Evolutionary conservation across 495 filamentous ascomycete genomes (phyloP).

Genomic region (Cenococcum geophilum): DNA sequence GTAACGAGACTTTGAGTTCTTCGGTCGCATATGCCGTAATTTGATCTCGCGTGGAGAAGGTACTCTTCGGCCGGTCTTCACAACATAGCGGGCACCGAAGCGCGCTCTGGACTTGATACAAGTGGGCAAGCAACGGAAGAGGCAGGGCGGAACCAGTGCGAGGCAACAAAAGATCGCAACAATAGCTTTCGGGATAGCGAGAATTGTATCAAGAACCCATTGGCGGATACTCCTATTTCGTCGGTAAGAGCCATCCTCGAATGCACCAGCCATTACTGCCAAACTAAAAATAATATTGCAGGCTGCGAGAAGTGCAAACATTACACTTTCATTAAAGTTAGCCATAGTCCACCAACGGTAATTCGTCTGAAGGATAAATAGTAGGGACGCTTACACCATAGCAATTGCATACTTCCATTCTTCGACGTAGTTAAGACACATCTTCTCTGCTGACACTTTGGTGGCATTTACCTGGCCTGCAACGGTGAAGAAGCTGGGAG

Average conservation of each 20-base stretch:
- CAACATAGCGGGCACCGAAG: slow-evolving; percentile 13
- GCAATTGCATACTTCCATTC: slow-evolving; percentile 26
- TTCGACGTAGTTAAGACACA: slow-evolving; percentile 22
- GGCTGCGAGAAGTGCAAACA: slow-evolving; percentile 16
- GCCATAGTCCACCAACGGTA: neutral
- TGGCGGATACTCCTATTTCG: neutral
- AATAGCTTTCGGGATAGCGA: slow-evolving; percentile 15
- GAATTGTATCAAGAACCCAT: slow-evolving; percentile 2
- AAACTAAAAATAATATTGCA: slow-evolving; percentile 13
- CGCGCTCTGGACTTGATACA: slow-evolving; percentile 15
- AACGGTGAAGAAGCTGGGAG: slow-evolving; percentile 25
- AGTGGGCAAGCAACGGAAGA: slow-evolving; percentile 21
- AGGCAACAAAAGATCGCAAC: neutral
- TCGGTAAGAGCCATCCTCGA: neutral
- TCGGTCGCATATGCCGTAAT: slow-evolving; percentile 1
- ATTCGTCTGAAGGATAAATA: neutral
- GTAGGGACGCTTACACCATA: slow-evolving; percentile 1
- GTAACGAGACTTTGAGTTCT: slow-evolving; percentile 1
- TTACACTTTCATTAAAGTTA: neutral
- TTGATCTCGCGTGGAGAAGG: neutral
- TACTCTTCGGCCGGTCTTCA: slow-evolving; percentile 2
- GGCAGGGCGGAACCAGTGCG: neutral
- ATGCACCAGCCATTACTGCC: neutral
- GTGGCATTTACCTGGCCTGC: slow-evolving; percentile 21
- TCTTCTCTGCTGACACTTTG: slow-evolving; percentile 6